Conservation (phyloP, 2,329 filamentous ascomycete genomes). For the Pseudopithomyces chartarum region DNA sequence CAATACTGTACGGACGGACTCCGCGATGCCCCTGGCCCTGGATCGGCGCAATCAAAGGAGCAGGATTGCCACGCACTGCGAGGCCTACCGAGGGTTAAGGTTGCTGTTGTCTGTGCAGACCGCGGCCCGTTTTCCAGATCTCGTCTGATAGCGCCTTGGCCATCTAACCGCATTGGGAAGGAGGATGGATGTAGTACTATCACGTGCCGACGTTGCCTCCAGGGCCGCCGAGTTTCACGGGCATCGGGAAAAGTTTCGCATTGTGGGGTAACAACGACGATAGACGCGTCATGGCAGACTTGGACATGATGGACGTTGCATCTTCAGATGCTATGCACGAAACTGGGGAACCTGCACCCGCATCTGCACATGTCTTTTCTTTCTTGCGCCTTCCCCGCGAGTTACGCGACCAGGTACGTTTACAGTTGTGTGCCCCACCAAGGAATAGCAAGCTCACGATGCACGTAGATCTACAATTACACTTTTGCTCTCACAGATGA, state of each 20-base stretch:
- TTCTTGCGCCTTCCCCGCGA: constrained; percentile 43
- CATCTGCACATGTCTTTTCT: constrained; percentile 19
- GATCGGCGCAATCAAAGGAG: neutral
- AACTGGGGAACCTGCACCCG: neutral
- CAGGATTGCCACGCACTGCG: constrained; percentile 4
- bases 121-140: constrained; percentile 8
- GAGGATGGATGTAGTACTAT: neutral
- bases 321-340: neutral
- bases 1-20: constrained; percentile 6
- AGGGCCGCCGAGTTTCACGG: neutral
- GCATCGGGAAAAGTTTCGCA: neutral
- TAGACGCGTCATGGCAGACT: neutral
- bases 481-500: constrained; percentile 30
- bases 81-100: constrained; percentile 6
- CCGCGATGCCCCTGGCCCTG: neutral
- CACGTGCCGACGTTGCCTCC: constrained; percentile 1
- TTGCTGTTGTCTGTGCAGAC: constrained; percentile 3
- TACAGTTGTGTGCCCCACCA: neutral
- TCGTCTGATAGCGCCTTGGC: neutral
- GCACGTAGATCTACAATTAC: constrained; percentile 38
- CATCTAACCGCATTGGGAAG: neutral
- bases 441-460: constrained; percentile 2
- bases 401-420: constrained; percentile 42
- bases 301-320: neutral
- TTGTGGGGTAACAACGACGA: constrained; percentile 14